phyloP scores from a whole-genome alignment of 305 asterid species.

The Solanum aculeatissimum region DNA sequence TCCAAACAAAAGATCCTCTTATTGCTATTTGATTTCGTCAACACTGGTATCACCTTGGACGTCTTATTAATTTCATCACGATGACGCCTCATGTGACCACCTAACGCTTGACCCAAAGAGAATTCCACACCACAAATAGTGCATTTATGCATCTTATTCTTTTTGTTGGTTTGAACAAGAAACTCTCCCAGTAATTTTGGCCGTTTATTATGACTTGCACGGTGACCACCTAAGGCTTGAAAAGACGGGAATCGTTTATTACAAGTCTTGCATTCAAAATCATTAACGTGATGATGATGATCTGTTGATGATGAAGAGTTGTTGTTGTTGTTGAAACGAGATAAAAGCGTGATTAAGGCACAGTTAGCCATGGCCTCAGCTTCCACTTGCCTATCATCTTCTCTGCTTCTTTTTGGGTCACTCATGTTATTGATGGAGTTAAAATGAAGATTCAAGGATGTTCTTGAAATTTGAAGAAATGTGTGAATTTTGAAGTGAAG shows the following conservation, averaged over 20 bases:
- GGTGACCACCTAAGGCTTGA: constrained; percentile 2
- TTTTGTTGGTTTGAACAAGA: neutral
- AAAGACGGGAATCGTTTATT: neutral
- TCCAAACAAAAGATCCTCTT: neutral
- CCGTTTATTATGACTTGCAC: constrained; percentile 6
- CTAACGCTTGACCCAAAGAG: constrained; percentile 4
- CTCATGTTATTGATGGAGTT: neutral
- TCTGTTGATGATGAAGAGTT: neutral
- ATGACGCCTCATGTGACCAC: constrained; percentile 1
- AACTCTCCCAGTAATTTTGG: neutral
- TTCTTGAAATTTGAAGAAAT: neutral
- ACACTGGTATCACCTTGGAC: neutral
- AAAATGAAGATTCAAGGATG: neutral
- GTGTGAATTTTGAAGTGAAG: neutral
- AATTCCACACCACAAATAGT: constrained; percentile 5
- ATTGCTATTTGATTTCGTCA: neutral
- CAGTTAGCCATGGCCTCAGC: neutral
- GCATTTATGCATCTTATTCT: constrained; percentile 18
- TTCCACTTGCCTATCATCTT: neutral
- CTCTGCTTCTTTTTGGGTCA: neutral
- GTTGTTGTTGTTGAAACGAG: neutral
- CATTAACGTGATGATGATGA: neutral
- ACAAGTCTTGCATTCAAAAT: neutral
- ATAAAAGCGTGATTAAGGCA: neutral
- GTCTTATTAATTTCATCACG: neutral